Evolutionary conservation across 768 basidiomycete genomes (phyloP).

Genomic region (Pholiota conissans): DNA sequence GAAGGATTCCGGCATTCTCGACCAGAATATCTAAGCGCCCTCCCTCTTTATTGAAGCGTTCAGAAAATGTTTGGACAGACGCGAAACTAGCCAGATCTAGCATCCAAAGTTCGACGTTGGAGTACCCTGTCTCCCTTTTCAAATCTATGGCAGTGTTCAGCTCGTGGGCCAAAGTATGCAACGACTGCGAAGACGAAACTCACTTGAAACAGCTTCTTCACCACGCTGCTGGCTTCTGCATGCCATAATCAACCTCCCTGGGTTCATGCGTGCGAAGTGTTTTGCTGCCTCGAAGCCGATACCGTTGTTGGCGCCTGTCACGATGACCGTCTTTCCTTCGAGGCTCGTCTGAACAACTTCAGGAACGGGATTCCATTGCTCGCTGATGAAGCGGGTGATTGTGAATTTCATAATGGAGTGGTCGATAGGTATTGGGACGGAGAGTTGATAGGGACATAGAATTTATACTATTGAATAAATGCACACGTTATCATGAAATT

Average conservation of each 20-base stretch:
- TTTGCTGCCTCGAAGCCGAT: slow-evolving; percentile 47
- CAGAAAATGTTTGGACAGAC: slow-evolving; percentile 38
- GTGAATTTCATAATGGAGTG: no score
- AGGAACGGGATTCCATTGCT: slow-evolving; percentile 23
- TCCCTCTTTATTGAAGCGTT: slow-evolving; percentile 31
- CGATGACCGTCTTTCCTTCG: slow-evolving; percentile 44
- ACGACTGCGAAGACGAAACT: slow-evolving; percentile 7
- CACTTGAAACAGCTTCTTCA: slow-evolving; percentile 33
- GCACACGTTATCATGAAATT: no score
- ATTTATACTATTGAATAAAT: no score
- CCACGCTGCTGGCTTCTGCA: slow-evolving; percentile 37
- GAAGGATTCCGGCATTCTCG: slow-evolving; percentile 38
- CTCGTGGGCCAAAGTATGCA: no score
- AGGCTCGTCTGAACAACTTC: slow-evolving; percentile 34
- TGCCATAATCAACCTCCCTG: slow-evolving; percentile 36
- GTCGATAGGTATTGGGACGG: no score
- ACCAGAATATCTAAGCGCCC: slow-evolving; percentile 43
- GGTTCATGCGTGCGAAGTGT: slow-evolving; percentile 45
- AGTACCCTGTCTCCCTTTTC: slow-evolving; percentile 30
- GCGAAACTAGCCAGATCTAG: slow-evolving; percentile 40
- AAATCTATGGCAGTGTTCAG: slow-evolving; percentile 21
- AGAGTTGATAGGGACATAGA: no score
- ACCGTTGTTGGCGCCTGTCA: slow-evolving; percentile 51
- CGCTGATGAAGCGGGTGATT: no score
- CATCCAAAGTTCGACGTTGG: slow-evolving; percentile 34